Percentiles rank a stretch among this genome's conserved stretches.
phyloP scores from a whole-genome alignment of 192 early-diverging fungal species.

The Coemansia guatemalensis region DNA sequence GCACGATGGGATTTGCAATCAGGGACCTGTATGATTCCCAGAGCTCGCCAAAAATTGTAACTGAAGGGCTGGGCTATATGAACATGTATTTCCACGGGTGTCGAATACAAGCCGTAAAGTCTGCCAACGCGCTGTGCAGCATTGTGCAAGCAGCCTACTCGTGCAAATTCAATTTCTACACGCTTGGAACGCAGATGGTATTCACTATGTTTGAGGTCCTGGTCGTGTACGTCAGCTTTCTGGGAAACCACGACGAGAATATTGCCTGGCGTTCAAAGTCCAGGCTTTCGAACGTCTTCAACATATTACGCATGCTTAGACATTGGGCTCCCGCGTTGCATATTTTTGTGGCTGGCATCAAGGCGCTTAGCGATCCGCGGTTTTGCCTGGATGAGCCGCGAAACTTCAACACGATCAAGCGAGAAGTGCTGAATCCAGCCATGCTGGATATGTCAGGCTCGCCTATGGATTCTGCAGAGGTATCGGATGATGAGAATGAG shows the following conservation, averaged over 20 bases:
- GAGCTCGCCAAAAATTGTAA: conserved; percentile 15
- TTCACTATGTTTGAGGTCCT: conserved; percentile 36
- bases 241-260: conserved; percentile 30
- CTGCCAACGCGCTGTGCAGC: conserved; percentile 39
- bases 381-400: conserved; percentile 33
- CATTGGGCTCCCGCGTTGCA: conserved; percentile 45
- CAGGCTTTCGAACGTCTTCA: conserved; percentile 39
- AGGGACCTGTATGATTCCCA: conserved; percentile 44
- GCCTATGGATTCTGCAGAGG: conserved; percentile 15
- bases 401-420: conserved; percentile 14
- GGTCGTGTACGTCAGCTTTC: conserved; percentile 27
- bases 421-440: conserved; percentile 19
- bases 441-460: conserved; percentile 33
- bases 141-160: conserved; percentile 30
- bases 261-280: conserved; percentile 38
- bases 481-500: conserved; percentile 11
- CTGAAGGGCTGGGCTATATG: conserved; percentile 31
- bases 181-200: conserved; percentile 31
- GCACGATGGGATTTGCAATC: conserved; percentile 36
- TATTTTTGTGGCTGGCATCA: conserved; percentile 36
- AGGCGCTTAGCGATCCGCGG: conserved; percentile 32
- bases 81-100: conserved; percentile 49
- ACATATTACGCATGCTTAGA: conserved; percentile 36
- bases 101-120: conserved; percentile 37
- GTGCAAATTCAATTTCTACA: conserved; percentile 46